Evolutionary conservation across 257 asterid species (phyloP).

Genomic region (Nicotiana knightiana): DNA sequence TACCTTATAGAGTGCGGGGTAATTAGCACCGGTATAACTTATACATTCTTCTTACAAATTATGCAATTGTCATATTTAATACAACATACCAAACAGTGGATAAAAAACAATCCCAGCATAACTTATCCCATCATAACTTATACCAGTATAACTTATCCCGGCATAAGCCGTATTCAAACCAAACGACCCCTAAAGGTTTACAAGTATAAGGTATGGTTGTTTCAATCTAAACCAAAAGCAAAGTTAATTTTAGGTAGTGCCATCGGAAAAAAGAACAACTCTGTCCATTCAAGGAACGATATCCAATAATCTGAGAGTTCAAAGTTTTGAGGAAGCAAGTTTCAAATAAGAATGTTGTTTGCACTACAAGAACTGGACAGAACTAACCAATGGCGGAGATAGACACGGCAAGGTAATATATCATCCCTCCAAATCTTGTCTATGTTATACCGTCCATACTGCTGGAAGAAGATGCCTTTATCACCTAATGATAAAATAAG

Average conservation of each 20-base stretch:
- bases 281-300: neutral
- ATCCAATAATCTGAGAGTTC: neutral
- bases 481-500: conserved; percentile 43
- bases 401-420: conserved; percentile 84
- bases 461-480: conserved; percentile 49
- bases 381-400: conserved; percentile 93
- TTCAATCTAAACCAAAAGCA: neutral
- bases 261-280: no score
- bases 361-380: neutral
- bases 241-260: no score
- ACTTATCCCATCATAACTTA: no score
- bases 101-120: no score
- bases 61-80: no score
- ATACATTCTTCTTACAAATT: no score
- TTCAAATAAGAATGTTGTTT: neutral
- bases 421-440: conserved; percentile 82
- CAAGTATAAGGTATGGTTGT: no score
- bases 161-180: no score
- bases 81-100: no score
- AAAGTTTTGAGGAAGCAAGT: neutral
- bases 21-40: no score
- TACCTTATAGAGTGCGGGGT: no score
- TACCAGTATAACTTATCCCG: no score
- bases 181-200: neutral
- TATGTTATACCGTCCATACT: conserved; percentile 55